Percentiles rank a stretch among this genome's conserved stretches.
Evolutionary conservation across 179 eudicot species (phyloP).

Genomic region (Beta corolliflora): DNA sequence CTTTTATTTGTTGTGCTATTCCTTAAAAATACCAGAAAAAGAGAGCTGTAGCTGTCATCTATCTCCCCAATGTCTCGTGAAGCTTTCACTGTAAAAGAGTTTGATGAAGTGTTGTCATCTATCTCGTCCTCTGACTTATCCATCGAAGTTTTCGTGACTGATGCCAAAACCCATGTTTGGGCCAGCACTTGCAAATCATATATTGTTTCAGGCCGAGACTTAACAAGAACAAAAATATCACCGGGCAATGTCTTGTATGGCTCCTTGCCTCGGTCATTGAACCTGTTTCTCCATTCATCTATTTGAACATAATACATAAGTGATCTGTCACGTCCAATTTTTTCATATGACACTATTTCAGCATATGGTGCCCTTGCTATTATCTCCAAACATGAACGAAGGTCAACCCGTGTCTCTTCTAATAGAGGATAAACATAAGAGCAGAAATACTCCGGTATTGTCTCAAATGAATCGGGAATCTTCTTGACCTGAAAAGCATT

Average conservation of each 20-base stretch:
- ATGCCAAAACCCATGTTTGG: constrained; percentile 52
- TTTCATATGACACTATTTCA: constrained; percentile 40
- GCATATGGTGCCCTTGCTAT: constrained; percentile 64
- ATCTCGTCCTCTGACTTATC: constrained; percentile 27
- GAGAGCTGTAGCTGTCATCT: constrained; percentile 33
- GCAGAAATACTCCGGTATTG: constrained; percentile 46
- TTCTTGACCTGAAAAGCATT: constrained; percentile 46
- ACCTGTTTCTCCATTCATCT: constrained; percentile 60
- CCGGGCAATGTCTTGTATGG: constrained; percentile 71
- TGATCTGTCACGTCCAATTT: constrained; percentile 6
- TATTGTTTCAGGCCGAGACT: constrained; percentile 44
- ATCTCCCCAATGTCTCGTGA: constrained; percentile 35
- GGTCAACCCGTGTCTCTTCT: constrained; percentile 67
- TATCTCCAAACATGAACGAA: constrained; percentile 51
- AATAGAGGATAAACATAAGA: constrained; percentile 57
- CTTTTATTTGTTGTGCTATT: constrained; percentile 51
- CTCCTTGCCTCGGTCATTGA: constrained; percentile 48
- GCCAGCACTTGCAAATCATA: constrained; percentile 46
- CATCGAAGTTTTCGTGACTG: constrained; percentile 32
- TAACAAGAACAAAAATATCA: constrained; percentile 53
- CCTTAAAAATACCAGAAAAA: constrained; percentile 50
- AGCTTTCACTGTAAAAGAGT: constrained; percentile 38
- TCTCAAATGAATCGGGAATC: constrained; percentile 53
- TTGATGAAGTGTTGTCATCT: constrained; percentile 33
- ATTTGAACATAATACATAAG: constrained; percentile 40